Percentiles rank a stretch among this genome's conserved stretches.
Conservation (phyloP, 139 green algal species). For the Yamagishiella unicocca region DNA sequence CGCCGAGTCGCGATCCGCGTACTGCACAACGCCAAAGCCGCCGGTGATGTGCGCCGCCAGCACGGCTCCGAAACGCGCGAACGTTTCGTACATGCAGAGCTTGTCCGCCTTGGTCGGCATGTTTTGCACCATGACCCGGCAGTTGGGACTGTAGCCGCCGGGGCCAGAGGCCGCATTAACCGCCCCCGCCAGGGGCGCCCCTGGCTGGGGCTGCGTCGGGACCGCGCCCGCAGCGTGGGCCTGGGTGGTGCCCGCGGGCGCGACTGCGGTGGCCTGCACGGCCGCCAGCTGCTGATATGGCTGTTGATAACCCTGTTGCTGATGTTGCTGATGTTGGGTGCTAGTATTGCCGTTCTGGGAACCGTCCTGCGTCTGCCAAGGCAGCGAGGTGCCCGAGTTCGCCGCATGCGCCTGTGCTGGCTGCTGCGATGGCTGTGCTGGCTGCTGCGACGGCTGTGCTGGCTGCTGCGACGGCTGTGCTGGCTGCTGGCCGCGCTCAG, state of each 20-base stretch:
- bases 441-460: neutral
- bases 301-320: neutral
- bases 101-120: conserved; percentile 20
- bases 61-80: conserved; percentile 1
- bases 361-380: neutral
- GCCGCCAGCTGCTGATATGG: neutral
- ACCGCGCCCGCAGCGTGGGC: too few relatives aligned
- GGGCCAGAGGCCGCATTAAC: neutral
- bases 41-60: neutral
- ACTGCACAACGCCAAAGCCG: conserved; percentile 1
- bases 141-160: conserved; percentile 1
- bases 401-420: neutral
- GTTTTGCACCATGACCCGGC: conserved; percentile 3
- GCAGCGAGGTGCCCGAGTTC: neutral
- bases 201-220: too few relatives aligned
- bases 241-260: too few relatives aligned
- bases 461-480: neutral
- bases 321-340: too few relatives aligned
- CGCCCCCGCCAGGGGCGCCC: too few relatives aligned
- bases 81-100: conserved; percentile 26
- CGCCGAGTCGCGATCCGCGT: neutral
- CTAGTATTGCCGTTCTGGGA: too few relatives aligned
- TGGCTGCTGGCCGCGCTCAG: neutral
- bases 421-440: neutral
- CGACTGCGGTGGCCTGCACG: too few relatives aligned